phyloP scores from a whole-genome alignment of 768 basidiomycete genomes.

The Mycena leptocephala region DNA sequence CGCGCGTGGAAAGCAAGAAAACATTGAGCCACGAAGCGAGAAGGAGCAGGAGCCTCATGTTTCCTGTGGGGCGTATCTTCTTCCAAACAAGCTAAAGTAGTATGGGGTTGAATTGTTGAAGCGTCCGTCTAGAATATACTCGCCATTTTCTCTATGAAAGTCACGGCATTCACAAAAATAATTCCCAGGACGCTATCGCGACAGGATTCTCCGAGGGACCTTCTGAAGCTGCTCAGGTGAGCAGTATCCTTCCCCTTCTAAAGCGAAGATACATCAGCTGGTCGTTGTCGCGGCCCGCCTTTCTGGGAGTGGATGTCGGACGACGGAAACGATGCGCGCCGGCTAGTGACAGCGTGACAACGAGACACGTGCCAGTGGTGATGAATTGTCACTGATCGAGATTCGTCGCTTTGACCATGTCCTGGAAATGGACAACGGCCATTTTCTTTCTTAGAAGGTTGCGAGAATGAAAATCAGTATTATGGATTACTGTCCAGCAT shows the following conservation, averaged over 20 bases:
- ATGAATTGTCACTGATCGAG: not conserved
- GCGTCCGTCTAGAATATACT: too few relatives aligned
- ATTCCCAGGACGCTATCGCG: not conserved
- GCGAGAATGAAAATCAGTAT: too few relatives aligned
- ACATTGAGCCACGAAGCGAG: not conserved
- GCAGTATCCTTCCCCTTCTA: not conserved
- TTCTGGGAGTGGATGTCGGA: not conserved
- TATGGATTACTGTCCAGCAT: too few relatives aligned
- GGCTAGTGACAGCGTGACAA: not conserved
- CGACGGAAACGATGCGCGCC: not conserved
- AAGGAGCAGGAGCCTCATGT: slow-evolving; percentile 3
- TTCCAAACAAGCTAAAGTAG: too few relatives aligned
- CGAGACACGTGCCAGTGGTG: too few relatives aligned
- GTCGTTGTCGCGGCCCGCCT: not conserved
- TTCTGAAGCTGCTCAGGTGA: not conserved
- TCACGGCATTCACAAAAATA: too few relatives aligned
- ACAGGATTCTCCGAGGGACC: not conserved
- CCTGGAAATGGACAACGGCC: not conserved
- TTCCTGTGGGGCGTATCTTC: not conserved
- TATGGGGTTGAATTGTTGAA: too few relatives aligned
- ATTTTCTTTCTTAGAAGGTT: too few relatives aligned
- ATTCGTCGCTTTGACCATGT: not conserved
- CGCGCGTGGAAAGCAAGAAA: not conserved
- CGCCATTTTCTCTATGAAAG: not conserved
- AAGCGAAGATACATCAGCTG: not conserved